phyloP scores from a whole-genome alignment of 805 yeast genomes.

The Starmerella khaoyaiensis region DNA sequence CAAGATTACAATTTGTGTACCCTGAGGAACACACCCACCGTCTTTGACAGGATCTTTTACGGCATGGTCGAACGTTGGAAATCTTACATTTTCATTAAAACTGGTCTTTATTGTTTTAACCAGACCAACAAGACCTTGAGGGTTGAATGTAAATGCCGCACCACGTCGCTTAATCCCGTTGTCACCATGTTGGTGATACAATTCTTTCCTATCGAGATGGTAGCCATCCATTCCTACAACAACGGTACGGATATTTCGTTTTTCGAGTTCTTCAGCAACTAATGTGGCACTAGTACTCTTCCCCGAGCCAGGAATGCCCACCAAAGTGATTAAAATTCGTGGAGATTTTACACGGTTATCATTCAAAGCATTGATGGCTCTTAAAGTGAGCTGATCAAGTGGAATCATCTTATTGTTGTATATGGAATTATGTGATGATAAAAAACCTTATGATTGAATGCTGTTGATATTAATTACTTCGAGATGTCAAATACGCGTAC shows the following conservation, averaged over 20 bases:
- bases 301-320: constrained; percentile 80
- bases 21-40: constrained; percentile 36
- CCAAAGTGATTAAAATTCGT: constrained; percentile 41
- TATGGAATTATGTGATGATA: no score
- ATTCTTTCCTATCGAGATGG: constrained; percentile 42
- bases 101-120: constrained; percentile 24
- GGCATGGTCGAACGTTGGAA: constrained; percentile 66
- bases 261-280: constrained; percentile 35
- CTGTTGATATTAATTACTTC: no score
- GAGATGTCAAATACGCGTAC: no score
- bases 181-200: constrained; percentile 39
- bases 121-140: constrained; percentile 33
- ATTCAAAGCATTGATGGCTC: no score
- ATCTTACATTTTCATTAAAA: constrained; percentile 18
- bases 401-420: no score
- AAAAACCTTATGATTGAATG: no score
- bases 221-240: constrained; percentile 68
- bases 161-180: constrained; percentile 60
- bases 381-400: no score
- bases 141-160: constrained; percentile 76
- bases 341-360: constrained; percentile 8
- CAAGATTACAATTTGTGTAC: constrained; percentile 44
- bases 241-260: constrained; percentile 15
- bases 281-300: constrained; percentile 52
- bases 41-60: constrained; percentile 50